These are phyloP conservation scores for Coniochaeta prunicola DNA, from an alignment of 2,329 filamentous ascomycete genomes.

Conservation along the genomic window DNA sequence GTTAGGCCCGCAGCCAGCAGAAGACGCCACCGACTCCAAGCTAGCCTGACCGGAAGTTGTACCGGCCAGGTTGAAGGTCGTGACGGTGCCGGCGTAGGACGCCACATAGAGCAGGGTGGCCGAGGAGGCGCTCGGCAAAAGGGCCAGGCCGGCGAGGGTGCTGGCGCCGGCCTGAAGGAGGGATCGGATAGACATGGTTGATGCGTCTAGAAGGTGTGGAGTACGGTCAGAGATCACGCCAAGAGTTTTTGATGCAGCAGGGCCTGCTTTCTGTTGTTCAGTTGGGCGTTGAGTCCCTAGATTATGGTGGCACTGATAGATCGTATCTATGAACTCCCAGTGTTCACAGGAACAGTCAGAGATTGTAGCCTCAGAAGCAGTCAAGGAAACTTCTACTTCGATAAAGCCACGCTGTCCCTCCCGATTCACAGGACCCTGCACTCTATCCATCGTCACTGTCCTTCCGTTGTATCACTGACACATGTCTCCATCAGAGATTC, in stretches of 20 bases:
- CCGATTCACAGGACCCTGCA: background rate
- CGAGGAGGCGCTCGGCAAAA: conserved; percentile 21
- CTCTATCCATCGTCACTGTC: background rate
- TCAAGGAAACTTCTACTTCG: background rate
- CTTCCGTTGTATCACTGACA: background rate
- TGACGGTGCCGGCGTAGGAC: conserved; percentile 40
- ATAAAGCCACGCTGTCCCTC: background rate
- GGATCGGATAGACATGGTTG: conserved; percentile 4
- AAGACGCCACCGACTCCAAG: conserved; percentile 34
- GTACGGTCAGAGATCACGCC: background rate
- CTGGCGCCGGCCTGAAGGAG: conserved; percentile 6
- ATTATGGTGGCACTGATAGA: background rate
- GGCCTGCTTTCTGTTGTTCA: background rate
- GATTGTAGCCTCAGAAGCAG: background rate
- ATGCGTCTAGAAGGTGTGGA: conserved; percentile 1
- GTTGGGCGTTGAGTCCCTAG: background rate
- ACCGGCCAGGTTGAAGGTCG: conserved; percentile 28
- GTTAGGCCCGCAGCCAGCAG: conserved; percentile 41
- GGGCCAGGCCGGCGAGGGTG: conserved; percentile 10
- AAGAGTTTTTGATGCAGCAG: background rate
- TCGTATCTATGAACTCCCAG: background rate
- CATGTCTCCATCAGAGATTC: background rate
- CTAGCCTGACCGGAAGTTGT: conserved; percentile 12
- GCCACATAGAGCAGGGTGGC: conserved; percentile 37
- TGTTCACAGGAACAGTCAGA: background rate